Conservation (phyloP, 2,329 filamentous ascomycete species). For the Cladosporium austrohemisphaericum region DNA sequence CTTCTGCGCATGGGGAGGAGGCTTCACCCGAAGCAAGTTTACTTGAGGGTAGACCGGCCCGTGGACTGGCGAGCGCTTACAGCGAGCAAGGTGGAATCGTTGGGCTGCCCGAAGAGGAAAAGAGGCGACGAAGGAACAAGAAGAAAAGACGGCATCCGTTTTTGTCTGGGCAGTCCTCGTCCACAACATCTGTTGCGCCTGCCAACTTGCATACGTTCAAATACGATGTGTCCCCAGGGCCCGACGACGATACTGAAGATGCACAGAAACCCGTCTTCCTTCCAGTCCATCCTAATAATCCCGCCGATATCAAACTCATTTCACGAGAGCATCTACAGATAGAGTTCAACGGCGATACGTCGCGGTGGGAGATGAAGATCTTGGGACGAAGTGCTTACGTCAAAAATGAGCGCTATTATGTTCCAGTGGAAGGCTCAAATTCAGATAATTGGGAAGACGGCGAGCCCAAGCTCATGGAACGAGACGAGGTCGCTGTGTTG, state of each 20-base stretch:
- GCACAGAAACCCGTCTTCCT: constrained; percentile 55
- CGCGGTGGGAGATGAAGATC: constrained; percentile 63
- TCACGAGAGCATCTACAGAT: constrained; percentile 72
- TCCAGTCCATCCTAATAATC: constrained; percentile 67
- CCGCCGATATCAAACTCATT: constrained; percentile 65
- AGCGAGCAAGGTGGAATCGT: constrained; percentile 33
- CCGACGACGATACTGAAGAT: constrained; percentile 34
- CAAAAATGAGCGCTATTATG: constrained; percentile 48
- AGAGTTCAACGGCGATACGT: constrained; percentile 60
- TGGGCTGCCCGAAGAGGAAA: constrained; percentile 53
- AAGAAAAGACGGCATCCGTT: constrained; percentile 10
- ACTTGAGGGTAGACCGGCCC: constrained; percentile 29
- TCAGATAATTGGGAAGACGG: constrained; percentile 11
- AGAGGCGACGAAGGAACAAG: constrained; percentile 12
- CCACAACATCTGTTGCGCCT: constrained; percentile 46
- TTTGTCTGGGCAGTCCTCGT: constrained; percentile 39
- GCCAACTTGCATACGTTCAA: constrained; percentile 19
- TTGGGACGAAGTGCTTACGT: constrained; percentile 68
- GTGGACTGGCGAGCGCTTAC: constrained; percentile 28
- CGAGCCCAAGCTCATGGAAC: constrained; percentile 7
- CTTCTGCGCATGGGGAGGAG: constrained; percentile 25
- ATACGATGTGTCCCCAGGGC: constrained; percentile 24
- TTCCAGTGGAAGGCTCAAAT: constrained; percentile 7
- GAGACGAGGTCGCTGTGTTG: constrained; percentile 55
- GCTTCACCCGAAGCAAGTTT: constrained; percentile 19